Conservation (phyloP, 192 early-diverging fungal genomes). For the Globomyces pollinis-pini region DNA sequence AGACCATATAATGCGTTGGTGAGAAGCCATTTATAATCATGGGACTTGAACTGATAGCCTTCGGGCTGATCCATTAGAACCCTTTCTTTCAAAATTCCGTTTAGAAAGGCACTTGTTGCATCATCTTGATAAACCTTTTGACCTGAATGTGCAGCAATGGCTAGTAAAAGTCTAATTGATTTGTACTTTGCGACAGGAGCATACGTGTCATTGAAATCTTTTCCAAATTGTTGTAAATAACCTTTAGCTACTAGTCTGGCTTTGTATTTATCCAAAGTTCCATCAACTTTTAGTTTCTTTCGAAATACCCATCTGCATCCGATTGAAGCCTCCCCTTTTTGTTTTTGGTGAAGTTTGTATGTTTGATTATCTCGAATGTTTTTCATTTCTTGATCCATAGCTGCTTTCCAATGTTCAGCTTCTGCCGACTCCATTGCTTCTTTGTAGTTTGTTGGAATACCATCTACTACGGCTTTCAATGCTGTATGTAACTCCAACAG, state of each 20-base stretch:
- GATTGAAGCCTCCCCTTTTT: not conserved
- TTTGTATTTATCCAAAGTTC: not conserved
- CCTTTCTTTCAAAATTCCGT: constrained; percentile 12
- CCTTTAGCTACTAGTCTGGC: not conserved
- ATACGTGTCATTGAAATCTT: not conserved
- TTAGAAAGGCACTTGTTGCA: constrained; percentile 22
- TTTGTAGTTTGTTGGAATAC: not conserved
- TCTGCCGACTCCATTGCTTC: not conserved
- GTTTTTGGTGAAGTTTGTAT: not conserved
- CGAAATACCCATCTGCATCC: not conserved
- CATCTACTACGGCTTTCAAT: constrained; percentile 10
- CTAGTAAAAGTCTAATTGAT: not conserved
- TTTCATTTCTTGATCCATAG: not conserved
- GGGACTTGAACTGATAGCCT: not conserved
- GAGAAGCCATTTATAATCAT: not conserved
- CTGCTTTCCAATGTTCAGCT: not conserved
- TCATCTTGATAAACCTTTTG: constrained; percentile 11
- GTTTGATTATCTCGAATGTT: not conserved
- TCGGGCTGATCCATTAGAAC: constrained; percentile 23
- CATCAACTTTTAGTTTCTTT: not conserved
- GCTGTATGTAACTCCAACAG: too few relatives aligned
- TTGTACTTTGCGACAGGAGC: not conserved
- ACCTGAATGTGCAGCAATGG: not conserved
- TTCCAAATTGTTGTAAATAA: not conserved
- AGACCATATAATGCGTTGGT: constrained; percentile 20